Percentiles rank a stretch among this genome's conserved stretches.
Conservation (phyloP, 2,329 filamentous ascomycete genomes). For the Diaporthe humulicola region DNA sequence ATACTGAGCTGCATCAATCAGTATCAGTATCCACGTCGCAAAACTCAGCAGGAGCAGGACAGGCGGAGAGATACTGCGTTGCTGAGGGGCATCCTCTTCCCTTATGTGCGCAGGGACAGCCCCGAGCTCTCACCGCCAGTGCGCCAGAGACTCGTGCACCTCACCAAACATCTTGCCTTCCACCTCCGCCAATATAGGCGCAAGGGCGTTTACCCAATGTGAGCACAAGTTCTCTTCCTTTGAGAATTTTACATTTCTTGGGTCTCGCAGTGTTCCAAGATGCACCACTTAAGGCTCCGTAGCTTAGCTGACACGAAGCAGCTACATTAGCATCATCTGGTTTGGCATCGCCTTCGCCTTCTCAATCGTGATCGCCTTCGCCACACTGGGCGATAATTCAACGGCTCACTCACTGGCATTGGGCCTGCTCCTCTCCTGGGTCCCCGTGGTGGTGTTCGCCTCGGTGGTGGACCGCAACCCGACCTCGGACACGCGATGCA, state of each 20-base stretch:
- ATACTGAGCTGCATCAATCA: conserved; percentile 14
- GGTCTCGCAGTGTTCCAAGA: neutral
- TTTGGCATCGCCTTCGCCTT: conserved; percentile 14
- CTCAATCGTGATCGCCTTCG: neutral
- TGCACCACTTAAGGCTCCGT: neutral
- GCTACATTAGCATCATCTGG: conserved; percentile 9
- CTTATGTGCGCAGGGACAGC: neutral
- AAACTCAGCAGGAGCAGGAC: neutral
- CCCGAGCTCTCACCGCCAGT: neutral
- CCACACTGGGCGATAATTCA: neutral
- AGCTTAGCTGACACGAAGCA: neutral
- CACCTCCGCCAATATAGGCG: neutral
- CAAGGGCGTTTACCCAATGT: neutral
- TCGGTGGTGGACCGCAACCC: conserved; percentile 11
- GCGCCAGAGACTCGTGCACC: neutral
- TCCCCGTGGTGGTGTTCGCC: neutral
- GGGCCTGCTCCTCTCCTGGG: neutral
- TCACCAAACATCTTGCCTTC: neutral
- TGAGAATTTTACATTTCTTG: neutral
- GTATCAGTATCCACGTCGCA: conserved; percentile 1
- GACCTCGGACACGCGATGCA: neutral
- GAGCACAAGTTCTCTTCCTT: neutral
- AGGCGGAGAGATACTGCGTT: neutral
- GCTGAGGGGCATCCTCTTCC: neutral
- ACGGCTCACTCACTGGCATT: neutral